Conservation (phyloP, 2,329 filamentous ascomycete species). For the Malbranchea cinnamomea region DNA sequence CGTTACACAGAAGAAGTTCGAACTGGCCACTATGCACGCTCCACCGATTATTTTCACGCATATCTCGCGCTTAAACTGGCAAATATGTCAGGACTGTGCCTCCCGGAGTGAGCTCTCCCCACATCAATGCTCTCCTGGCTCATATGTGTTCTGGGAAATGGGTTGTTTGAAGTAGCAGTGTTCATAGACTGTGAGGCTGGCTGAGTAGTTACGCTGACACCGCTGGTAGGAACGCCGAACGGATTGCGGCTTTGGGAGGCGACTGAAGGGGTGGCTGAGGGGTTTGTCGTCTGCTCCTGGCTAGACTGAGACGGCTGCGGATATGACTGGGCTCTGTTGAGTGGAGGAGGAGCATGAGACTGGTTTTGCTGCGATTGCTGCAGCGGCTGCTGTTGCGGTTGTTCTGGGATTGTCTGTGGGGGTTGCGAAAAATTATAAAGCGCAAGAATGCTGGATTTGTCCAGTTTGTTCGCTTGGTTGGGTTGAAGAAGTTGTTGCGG, state of each 20-base stretch:
- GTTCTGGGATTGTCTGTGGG: conserved; percentile 21
- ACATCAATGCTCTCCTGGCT: conserved; percentile 36
- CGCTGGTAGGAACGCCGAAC: conserved; percentile 4
- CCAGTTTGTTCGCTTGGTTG: conserved; percentile 29
- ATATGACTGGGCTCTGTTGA: conserved; percentile 16
- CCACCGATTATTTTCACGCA: too few species aligned
- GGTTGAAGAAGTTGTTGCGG: conserved; percentile 17
- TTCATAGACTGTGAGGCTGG: too few species aligned
- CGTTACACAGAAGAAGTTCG: too few species aligned
- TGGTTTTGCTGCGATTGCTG: conserved; percentile 13
- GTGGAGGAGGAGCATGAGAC: conserved; percentile 11
- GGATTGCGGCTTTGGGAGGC: too few species aligned
- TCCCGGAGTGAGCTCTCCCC: conserved; percentile 30
- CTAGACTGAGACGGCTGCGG: too few species aligned
- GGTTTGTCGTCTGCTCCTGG: conserved; percentile 13
- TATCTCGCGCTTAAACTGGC: conserved; percentile 34
- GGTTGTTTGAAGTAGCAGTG: too few species aligned
- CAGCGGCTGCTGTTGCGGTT: conserved; percentile 15
- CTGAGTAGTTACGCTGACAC: conserved; percentile 1
- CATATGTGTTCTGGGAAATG: conserved; percentile 20
- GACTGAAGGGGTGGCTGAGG: conserved; percentile 12
- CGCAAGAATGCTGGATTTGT: conserved; percentile 33
- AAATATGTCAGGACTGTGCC: conserved; percentile 37
- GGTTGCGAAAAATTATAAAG: conserved; percentile 31
- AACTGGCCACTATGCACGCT: too few species aligned